Percentiles rank a stretch among this genome's conserved stretches.
Conservation (phyloP, 345 rosid species). For the Boechera stricta region DNA sequence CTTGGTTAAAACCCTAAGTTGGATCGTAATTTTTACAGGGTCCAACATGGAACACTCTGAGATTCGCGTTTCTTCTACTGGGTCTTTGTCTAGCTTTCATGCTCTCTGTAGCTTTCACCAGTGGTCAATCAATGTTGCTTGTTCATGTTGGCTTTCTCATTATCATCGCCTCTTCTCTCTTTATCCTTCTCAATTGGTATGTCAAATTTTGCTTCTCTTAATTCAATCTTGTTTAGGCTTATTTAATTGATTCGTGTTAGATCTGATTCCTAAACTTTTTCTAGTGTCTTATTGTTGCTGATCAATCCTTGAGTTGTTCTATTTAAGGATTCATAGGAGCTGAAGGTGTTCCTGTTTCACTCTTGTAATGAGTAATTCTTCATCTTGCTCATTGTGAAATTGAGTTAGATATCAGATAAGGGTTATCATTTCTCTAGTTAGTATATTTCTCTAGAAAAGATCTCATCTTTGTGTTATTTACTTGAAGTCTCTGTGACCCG, state of each 20-base stretch:
- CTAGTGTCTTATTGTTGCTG: not conserved
- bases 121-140: slow-evolving; percentile 69
- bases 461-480: slow-evolving; percentile 10
- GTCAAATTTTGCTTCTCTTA: slow-evolving; percentile 3
- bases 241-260: not conserved
- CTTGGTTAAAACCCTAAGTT: slow-evolving; percentile 18
- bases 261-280: not conserved
- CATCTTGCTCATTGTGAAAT: not conserved
- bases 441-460: slow-evolving; percentile 5
- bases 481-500: not conserved
- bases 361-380: slow-evolving; percentile 2
- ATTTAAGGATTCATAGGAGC: not conserved
- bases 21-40: slow-evolving; percentile 50
- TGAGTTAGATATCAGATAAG: slow-evolving; percentile 9
- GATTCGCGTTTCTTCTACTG: slow-evolving; percentile 72
- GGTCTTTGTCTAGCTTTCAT: slow-evolving; percentile 73
- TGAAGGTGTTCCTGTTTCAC: slow-evolving; percentile 17
- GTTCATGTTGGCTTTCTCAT: slow-evolving; percentile 79
- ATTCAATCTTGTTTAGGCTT: not conserved
- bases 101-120: slow-evolving; percentile 82
- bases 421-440: slow-evolving; percentile 6
- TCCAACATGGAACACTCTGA: slow-evolving; percentile 84
- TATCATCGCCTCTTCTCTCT: slow-evolving; percentile 70
- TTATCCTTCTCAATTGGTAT: slow-evolving; percentile 85
- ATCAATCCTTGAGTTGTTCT: slow-evolving; percentile 12